Evolutionary conservation across 345 rosid species (phyloP), one percentile per base, ranked within the genome.

Genomic region (Lepidium aucheri): DNA sequence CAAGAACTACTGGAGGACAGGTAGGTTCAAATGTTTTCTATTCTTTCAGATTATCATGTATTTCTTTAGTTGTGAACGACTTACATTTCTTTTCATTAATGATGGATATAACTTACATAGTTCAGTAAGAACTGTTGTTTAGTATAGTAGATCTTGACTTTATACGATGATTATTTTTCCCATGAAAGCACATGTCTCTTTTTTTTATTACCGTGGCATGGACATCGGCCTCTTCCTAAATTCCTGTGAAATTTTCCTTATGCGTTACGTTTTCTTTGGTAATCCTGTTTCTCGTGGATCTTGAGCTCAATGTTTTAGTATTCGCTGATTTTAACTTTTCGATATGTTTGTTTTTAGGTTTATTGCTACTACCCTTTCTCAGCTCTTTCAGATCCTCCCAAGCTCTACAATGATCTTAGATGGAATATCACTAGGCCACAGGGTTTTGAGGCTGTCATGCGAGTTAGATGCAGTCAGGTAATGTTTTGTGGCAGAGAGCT

Each of bases 381-480:
- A 42, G 96, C 91, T 34, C 67, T 95, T 59, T 82, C 91, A 65
- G 99, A 90, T 83, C 83, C 91, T 38, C 88, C 92, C 63, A 94
- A 94, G 89, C 90, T 94, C 42, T 94, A 85, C 81, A 94, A 88
- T 71, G 99, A 94, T 83, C 95, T 88, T 45, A 88, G 95, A 80
- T 94, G 99, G 99, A 94, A 94, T 80, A 78, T 94, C 69, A 84
- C 91, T 32, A 85, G 97, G 83, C 97, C 99, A 53, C 99, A 94
- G 81, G 96, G 99, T 62, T 90, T 83, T 79, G 99, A 94, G 85
- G 93, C 97, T 47, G 97, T 94, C 55, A 90, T 94, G 97, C 87
- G 97, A 61, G 96, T 91, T 74, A 80, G 96, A 79, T 95, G 90
- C 82, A 89, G 95, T 78, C 93, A 88, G 94, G 96, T 95, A 82